Evolutionary conservation across 2,329 filamentous ascomycete species (phyloP).

Genomic region (Harringtonia lauricola): DNA sequence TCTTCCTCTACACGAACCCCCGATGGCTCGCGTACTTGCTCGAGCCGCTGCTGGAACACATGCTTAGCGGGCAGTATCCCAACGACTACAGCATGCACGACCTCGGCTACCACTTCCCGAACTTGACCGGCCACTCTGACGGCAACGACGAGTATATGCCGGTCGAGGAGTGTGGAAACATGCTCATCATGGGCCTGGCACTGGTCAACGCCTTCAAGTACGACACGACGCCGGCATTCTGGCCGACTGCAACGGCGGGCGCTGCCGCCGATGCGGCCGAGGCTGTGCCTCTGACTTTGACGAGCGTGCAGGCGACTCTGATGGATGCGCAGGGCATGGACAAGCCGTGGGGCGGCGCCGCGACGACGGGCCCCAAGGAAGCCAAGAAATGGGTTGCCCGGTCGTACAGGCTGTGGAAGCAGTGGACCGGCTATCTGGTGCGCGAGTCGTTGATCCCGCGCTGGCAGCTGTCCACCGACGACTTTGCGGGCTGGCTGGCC

Average conservation of each 20-base stretch:
- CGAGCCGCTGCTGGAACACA: conserved; percentile 70
- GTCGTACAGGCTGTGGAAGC: conserved; percentile 61
- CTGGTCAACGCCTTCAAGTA: conserved; percentile 63
- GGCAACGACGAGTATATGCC: conserved; percentile 63
- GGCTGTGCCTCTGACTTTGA: conserved; percentile 5
- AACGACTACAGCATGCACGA: conserved; percentile 72
- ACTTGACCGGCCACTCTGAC: conserved; percentile 58
- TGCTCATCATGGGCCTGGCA: conserved; percentile 56
- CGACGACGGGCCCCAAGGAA: conserved; percentile 29
- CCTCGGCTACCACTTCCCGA: conserved; percentile 59
- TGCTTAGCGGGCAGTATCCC: conserved; percentile 69
- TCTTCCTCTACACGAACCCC: conserved; percentile 76
- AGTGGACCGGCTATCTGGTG: conserved; percentile 66
- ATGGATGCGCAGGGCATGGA: conserved; percentile 16
- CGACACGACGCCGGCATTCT: conserved; percentile 41
- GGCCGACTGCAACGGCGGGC: neutral
- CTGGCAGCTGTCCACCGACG: conserved; percentile 66
- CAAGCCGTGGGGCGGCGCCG: conserved; percentile 40
- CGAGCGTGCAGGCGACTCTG: conserved; percentile 4
- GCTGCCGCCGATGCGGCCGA: conserved; percentile 11
- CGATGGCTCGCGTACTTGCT: conserved; percentile 67
- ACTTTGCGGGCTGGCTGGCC: conserved; percentile 65
- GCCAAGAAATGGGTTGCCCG: conserved; percentile 28
- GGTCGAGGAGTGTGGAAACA: conserved; percentile 61
- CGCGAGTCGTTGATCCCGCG: conserved; percentile 58